Percentiles rank a stretch among this genome's conserved stretches.
phyloP scores from a whole-genome alignment of 2,329 filamentous ascomycete species.

The Aspergillus texensis region DNA sequence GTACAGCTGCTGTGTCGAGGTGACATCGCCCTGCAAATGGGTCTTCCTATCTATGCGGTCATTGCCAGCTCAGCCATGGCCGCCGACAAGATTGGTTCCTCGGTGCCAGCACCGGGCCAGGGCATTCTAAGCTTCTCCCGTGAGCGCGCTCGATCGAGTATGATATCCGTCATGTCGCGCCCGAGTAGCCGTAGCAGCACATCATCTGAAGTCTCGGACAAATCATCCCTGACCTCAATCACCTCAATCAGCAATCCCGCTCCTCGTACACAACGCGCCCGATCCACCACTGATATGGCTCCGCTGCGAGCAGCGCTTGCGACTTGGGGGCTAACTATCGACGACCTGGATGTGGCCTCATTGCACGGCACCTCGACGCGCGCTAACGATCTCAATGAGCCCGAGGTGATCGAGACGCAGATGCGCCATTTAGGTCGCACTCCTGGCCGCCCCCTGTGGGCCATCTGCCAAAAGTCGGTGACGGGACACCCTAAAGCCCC shows the following conservation, averaged over 20 bases:
- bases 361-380: constrained; percentile 99
- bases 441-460: constrained; percentile 93
- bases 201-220: no score
- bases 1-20: constrained; percentile 98
- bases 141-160: no score
- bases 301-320: constrained; percentile 93
- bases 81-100: constrained; percentile 98
- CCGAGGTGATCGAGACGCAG: constrained; percentile 94
- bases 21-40: constrained; percentile 94
- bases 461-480: constrained; percentile 99
- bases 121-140: no score
- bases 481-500: constrained; percentile 99
- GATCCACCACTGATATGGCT: constrained; percentile 56
- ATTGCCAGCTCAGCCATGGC: constrained; percentile 92
- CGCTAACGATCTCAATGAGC: constrained; percentile 99
- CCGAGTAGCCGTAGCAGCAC: no score
- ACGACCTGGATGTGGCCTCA: constrained; percentile 90
- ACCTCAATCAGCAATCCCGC: no score
- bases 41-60: constrained; percentile 95
- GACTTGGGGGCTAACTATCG: constrained; percentile 96
- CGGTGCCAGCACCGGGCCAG: constrained; percentile 47
- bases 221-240: no score
- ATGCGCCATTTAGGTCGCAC: constrained; percentile 89
- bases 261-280: no score
- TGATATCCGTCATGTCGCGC: no score